Base-by-base conservation (phyloP, 208 protist species). In the Leishmania arabica region DNA sequence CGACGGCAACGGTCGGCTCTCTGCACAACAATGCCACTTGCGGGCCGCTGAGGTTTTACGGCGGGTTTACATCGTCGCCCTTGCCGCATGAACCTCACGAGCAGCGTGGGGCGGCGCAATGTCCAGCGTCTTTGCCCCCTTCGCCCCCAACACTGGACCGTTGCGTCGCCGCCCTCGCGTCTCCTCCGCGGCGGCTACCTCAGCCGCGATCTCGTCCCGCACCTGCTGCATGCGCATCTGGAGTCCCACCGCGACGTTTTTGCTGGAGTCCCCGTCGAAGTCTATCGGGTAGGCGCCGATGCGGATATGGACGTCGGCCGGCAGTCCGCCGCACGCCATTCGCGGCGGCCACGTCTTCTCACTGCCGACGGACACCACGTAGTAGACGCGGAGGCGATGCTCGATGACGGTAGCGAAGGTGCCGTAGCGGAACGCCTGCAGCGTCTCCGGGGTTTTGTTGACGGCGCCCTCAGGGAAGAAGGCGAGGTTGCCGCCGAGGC, bases 391-490 rank as follows among this genome's bases (percentile, higher is more conserved):
- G 73, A 93, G 74, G 37, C 79, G 74, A 71, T 92, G 77, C 79
- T 93, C 64, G n/a, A 92, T 76, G 70, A 91, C 88, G 45, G 85
- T 91, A 24, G 79, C 65, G 80, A 93, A 95, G 71, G 86, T 91
- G 71, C 91, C 91, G 77, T 78, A 89, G 75, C 91, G 88, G 81
- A 95, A 95, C 17, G 83, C 66, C 74, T 86, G 77, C 47, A 95
- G 75, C 54, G 65, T 77, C 53, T 85, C 68, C 0, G 91, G 86
- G n/a, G 80, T 65, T 79, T 88, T 92, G 84, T 93, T 95, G 21
- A 95, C 72, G 51, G 84, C 81, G 34, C 91, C 91, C 68, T 95
- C 91, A 2, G 91, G 91, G 66, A 92, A 95, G 65, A 95, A 73
- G 31, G 80, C 79, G 70, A 95, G 21, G 81, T 65, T 84, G 76